These are phyloP conservation scores for Paragyromitra xinjiangensis DNA, from an alignment of 495 filamentous ascomycete species.

Conservation along the genomic window DNA sequence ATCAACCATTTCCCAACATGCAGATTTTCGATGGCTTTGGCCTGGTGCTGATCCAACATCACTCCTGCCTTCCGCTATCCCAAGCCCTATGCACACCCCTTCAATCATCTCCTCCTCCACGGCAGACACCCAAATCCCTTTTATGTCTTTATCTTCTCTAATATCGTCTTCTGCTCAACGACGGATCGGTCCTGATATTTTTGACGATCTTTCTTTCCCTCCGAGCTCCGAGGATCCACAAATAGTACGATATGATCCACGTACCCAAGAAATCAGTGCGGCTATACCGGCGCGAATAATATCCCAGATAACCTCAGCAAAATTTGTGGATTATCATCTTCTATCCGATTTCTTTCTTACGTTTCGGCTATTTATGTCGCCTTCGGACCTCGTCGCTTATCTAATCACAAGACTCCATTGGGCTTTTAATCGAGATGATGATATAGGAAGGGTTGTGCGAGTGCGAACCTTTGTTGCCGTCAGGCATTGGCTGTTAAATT, in stretches of 20 bases:
- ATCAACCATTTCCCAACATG: slow-evolving; percentile 65
- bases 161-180: slow-evolving; percentile 59
- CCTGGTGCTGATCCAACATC: slow-evolving; percentile 59
- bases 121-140: slow-evolving; percentile 56
- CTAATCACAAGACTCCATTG: slow-evolving; percentile 85
- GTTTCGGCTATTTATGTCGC: slow-evolving; percentile 82
- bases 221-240: slow-evolving; percentile 76
- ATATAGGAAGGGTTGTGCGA: slow-evolving; percentile 87
- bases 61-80: slow-evolving; percentile 53
- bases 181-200: slow-evolving; percentile 70
- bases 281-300: slow-evolving; percentile 92
- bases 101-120: slow-evolving; percentile 57
- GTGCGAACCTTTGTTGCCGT: slow-evolving; percentile 96
- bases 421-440: slow-evolving; percentile 82
- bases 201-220: slow-evolving; percentile 77
- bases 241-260: slow-evolving; percentile 82
- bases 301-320: slow-evolving; percentile 96
- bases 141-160: slow-evolving; percentile 55
- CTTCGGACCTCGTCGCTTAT: slow-evolving; percentile 78
- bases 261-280: slow-evolving; percentile 78
- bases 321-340: slow-evolving; percentile 95
- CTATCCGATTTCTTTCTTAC: slow-evolving; percentile 98
- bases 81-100: slow-evolving; percentile 55
- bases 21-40: slow-evolving; percentile 62
- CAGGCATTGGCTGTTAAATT: slow-evolving; percentile 98